Percentiles rank a stretch among this genome's conserved stretches.
These are phyloP conservation scores for Cronartium quercuum DNA, from an alignment of 1,284 basidiomycete genomes.

Conservation along the genomic window DNA sequence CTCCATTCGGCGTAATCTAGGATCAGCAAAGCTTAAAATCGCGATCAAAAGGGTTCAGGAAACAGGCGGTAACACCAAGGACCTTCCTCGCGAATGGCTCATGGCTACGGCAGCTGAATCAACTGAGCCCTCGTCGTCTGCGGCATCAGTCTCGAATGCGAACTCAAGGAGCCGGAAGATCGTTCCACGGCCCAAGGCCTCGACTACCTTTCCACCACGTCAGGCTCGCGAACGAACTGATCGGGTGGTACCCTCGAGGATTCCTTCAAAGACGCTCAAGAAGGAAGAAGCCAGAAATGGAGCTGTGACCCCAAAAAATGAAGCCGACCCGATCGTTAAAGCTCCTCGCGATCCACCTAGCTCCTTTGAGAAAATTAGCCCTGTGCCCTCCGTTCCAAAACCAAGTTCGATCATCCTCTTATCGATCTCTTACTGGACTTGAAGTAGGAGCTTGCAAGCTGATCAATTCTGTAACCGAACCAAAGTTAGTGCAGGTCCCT, in stretches of 20 bases:
- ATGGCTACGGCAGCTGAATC: conserved; percentile 1
- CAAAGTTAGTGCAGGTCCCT: neutral
- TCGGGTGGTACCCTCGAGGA: neutral
- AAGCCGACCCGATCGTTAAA: too few relatives aligned
- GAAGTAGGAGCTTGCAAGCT: too few relatives aligned
- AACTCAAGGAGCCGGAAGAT: neutral
- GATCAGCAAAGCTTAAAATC: conserved; percentile 8
- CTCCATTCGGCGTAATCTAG: conserved; percentile 32
- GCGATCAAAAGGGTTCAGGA: conserved; percentile 13
- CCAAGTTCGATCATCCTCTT: too few relatives aligned
- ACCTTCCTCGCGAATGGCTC: conserved; percentile 16
- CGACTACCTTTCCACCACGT: neutral
- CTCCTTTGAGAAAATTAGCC: too few relatives aligned
- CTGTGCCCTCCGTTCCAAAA: too few relatives aligned
- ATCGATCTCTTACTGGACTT: too few relatives aligned
- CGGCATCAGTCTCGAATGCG: neutral
- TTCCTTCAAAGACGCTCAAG: neutral
- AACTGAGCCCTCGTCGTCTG: neutral
- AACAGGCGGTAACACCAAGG: neutral
- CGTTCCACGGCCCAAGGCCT: neutral
- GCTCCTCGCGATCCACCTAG: too few relatives aligned
- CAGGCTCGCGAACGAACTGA: neutral
- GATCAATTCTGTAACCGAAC: neutral
- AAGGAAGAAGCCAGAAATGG: neutral
- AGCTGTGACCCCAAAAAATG: neutral